phyloP scores from a whole-genome alignment of 495 filamentous ascomycete species.

The Daldinia caldariorum region DNA sequence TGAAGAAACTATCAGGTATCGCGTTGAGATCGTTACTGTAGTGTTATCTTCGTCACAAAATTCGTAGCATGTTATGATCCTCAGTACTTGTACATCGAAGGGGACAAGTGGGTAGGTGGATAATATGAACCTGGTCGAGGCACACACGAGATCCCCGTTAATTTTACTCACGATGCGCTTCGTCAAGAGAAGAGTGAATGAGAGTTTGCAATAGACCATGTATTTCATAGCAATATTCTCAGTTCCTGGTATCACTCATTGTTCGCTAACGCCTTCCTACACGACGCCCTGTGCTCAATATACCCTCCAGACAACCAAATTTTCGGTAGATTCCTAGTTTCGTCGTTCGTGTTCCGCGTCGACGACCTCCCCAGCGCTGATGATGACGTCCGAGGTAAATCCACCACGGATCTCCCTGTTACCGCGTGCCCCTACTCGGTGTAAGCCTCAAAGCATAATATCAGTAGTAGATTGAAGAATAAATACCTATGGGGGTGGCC shows the following conservation, averaged over 20 bases:
- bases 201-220: not conserved
- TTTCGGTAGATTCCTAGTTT: slow-evolving; percentile 1
- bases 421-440: not conserved
- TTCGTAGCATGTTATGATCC: not conserved
- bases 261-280: not conserved
- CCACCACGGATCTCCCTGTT: slow-evolving; percentile 8
- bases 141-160: not conserved
- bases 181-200: not conserved
- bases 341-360: slow-evolving; percentile 5
- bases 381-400: slow-evolving; percentile 14
- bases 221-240: not conserved
- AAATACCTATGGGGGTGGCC: slow-evolving; percentile 2
- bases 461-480: not conserved
- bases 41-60: no score
- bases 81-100: not conserved
- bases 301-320: not conserved
- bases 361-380: not conserved
- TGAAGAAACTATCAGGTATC: no score
- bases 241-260: not conserved
- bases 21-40: no score
- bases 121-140: not conserved
- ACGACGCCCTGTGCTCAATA: not conserved
- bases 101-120: not conserved
- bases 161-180: not conserved
- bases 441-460: not conserved